Evolutionary conservation across 768 basidiomycete species (phyloP).

Genomic region (Rhizopogon rudus): DNA sequence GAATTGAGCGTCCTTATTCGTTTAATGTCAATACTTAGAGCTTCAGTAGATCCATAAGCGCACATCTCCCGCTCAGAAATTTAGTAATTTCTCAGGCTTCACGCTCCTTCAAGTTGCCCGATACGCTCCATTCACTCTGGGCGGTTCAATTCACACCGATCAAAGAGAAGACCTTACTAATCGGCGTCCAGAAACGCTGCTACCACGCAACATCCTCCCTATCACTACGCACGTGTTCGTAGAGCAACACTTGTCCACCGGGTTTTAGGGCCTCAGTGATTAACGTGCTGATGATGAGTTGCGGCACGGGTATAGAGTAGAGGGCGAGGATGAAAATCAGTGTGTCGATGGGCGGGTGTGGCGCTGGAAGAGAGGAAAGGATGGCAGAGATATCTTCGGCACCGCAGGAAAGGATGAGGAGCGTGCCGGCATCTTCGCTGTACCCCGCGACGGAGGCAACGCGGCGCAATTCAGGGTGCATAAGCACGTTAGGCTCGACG

Average conservation of each 20-base stretch:
- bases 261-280: constrained; percentile 51
- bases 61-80: too few species aligned
- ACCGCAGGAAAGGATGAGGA: constrained; percentile 57
- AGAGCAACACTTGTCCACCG: constrained; percentile 60
- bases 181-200: constrained; percentile 69
- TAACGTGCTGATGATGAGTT: constrained; percentile 41
- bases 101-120: too few species aligned
- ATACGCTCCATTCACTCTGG: constrained; percentile 12
- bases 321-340: constrained; percentile 61
- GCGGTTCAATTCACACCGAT: constrained; percentile 47
- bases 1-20: too few species aligned
- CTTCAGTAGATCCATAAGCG: too few species aligned
- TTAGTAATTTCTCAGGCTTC: too few species aligned
- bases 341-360: constrained; percentile 45
- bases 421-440: constrained; percentile 43
- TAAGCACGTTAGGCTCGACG: constrained; percentile 61
- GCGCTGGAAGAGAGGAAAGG: constrained; percentile 30
- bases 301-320: constrained; percentile 58
- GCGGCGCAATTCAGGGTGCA: constrained; percentile 54
- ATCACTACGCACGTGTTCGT: constrained; percentile 64
- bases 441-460: constrained; percentile 49
- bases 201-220: constrained; percentile 56
- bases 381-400: constrained; percentile 55
- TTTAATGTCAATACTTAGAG: too few species aligned
- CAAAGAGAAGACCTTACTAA: constrained; percentile 57